Evolutionary conservation across 2,329 filamentous ascomycete species (phyloP).

Genomic region (Fonsecaea multimorphosa): DNA sequence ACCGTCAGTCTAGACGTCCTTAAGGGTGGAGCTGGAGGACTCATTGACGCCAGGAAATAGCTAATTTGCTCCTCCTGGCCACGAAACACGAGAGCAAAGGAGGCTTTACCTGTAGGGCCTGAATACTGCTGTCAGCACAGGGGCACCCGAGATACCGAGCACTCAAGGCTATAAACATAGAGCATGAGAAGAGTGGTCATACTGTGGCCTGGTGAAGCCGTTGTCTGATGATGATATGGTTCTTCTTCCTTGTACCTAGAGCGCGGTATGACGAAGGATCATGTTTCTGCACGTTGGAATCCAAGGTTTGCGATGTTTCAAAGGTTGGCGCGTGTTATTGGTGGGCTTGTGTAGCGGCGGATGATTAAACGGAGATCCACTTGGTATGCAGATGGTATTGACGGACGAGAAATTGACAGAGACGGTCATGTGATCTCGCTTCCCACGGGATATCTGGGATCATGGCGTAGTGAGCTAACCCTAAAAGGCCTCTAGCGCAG

Average conservation of each 20-base stretch:
- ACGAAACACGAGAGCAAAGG: not conserved
- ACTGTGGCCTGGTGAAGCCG: not conserved
- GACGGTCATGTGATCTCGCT: not conserved
- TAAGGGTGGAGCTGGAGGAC: not conserved
- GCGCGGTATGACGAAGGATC: not conserved
- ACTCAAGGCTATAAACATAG: not conserved
- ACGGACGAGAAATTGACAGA: not conserved
- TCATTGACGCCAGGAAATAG: not conserved
- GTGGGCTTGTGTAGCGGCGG: not conserved
- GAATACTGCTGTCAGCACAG: not conserved
- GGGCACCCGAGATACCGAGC: not conserved
- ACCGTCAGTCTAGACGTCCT: not conserved
- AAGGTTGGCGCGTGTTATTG: not conserved
- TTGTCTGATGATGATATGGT: slow-evolving; percentile 2
- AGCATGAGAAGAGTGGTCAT: not conserved
- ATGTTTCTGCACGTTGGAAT: not conserved
- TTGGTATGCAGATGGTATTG: not conserved
- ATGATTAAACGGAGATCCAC: not conserved
- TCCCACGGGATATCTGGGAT: not conserved
- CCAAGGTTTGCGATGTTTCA: slow-evolving; percentile 6
- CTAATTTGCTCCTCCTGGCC: not conserved
- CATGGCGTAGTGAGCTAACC: not conserved
- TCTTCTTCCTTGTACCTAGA: too few species aligned
- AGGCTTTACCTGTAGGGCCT: not conserved
- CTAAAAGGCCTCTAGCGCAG: not conserved